Percentiles rank a stretch among this genome's conserved stretches.
Conservation (phyloP, 805 yeast genomes). For the Cyberlindnera americana region DNA sequence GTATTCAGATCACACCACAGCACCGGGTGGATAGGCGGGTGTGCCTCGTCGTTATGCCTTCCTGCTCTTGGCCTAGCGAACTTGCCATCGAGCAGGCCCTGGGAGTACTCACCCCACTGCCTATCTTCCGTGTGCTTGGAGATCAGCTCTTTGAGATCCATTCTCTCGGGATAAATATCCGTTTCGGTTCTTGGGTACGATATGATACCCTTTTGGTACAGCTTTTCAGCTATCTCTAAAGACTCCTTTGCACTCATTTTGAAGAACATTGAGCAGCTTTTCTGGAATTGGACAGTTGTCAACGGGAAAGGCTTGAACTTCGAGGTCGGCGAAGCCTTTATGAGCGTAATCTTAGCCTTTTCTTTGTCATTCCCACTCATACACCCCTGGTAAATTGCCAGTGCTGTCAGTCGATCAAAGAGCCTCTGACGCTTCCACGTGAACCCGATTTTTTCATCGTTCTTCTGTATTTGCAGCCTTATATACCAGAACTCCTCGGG, state of each 20-base stretch:
- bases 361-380: constrained; percentile 37
- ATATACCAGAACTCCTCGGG: constrained; percentile 83
- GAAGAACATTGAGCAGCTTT: constrained; percentile 71
- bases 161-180: constrained; percentile 71
- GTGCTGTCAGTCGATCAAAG: constrained; percentile 67
- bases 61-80: constrained; percentile 77
- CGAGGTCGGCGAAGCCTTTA: constrained; percentile 60
- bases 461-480: constrained; percentile 46
- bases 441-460: constrained; percentile 39
- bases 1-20: constrained; percentile 35
- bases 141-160: constrained; percentile 65
- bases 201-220: constrained; percentile 80
- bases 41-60: constrained; percentile 86
- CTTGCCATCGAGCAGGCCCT: constrained; percentile 35
- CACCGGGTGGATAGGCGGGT: constrained; percentile 97
- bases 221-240: constrained; percentile 72
- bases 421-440: constrained; percentile 71
- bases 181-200: constrained; percentile 99
- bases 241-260: constrained; percentile 79
- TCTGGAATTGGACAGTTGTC: constrained; percentile 92
- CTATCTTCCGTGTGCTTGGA: constrained; percentile 52
- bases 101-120: constrained; percentile 75
- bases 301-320: constrained; percentile 85
- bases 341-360: constrained; percentile 46
- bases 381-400: constrained; percentile 67